Conservation (phyloP, 352 stramenopile genomes). For the Globisporangium paddicum region DNA sequence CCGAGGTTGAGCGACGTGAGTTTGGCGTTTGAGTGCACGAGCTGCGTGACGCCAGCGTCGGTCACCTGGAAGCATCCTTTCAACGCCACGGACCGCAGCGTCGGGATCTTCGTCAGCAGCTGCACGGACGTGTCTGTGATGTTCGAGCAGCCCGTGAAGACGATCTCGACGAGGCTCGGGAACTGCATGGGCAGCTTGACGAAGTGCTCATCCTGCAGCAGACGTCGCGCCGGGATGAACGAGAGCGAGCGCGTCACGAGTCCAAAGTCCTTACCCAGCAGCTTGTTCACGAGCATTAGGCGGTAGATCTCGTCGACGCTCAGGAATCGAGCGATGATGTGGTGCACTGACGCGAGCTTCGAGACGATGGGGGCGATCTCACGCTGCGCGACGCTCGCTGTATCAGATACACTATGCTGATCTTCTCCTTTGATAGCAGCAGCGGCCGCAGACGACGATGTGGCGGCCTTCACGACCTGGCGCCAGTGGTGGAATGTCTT, state of each 20-base stretch:
- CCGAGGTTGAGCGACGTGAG: conserved; percentile 67
- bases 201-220: conserved; percentile 44
- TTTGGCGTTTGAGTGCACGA: conserved; percentile 15
- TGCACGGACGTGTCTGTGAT: conserved; percentile 48
- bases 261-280: conserved; percentile 38
- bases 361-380: conserved; percentile 5
- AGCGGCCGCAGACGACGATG: conserved; percentile 1
- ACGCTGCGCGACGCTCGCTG: not conserved
- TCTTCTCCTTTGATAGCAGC: conserved; percentile 2
- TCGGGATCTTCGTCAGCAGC: conserved; percentile 29
- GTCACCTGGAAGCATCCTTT: conserved; percentile 74
- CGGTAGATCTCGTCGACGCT: conserved; percentile 50
- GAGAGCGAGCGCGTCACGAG: conserved; percentile 32
- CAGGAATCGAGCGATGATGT: conserved; percentile 40
- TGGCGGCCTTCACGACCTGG: conserved; percentile 26
- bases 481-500: conserved; percentile 76
- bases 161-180: conserved; percentile 41
- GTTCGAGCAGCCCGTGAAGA: conserved; percentile 58
- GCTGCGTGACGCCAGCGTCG: conserved; percentile 21
- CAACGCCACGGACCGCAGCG: conserved; percentile 37
- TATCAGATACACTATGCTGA: not conserved
- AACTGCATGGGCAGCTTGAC: conserved; percentile 36
- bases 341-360: conserved; percentile 33
- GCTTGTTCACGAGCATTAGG: conserved; percentile 39
- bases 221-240: conserved; percentile 49